These are phyloP conservation scores for Beauveria bassiana DNA, from an alignment of 2,329 filamentous ascomycete species.

Conservation along the genomic window DNA sequence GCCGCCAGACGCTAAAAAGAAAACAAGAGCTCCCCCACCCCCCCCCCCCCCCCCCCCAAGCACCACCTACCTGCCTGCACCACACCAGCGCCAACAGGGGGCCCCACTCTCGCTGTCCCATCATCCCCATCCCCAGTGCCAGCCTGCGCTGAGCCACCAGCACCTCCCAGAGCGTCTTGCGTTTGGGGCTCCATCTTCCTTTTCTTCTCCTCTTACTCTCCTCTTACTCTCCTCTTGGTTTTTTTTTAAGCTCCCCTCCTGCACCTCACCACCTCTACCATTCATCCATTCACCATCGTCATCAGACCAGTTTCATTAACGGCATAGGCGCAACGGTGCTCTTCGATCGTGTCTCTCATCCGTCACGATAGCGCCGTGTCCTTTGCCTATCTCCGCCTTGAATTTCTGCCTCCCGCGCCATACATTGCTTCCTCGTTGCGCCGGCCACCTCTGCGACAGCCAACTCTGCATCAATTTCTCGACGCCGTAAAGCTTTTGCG, in stretches of 20 bases:
- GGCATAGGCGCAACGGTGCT: neutral
- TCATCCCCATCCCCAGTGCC: constrained; percentile 2
- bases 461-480: neutral
- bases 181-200: constrained; percentile 9
- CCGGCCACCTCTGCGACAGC: neutral
- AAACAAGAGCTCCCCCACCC: neutral
- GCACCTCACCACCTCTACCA: constrained; percentile 7
- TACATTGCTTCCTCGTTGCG: neutral
- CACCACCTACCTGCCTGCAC: neutral
- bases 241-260: constrained; percentile 8
- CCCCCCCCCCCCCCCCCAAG: neutral
- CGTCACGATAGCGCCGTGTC: constrained; percentile 1
- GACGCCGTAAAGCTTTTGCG: neutral
- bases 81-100: constrained; percentile 8
- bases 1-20: constrained; percentile 5
- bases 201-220: constrained; percentile 8
- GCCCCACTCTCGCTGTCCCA: constrained; percentile 5
- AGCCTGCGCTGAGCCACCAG: neutral
- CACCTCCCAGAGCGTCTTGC: constrained; percentile 2
- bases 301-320: neutral
- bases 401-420: neutral
- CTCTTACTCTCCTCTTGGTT: neutral
- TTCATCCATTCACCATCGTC: neutral
- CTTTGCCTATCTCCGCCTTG: neutral
- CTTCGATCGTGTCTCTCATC: neutral